Evolutionary conservation across 306 rosid species (phyloP).

Genomic region (Elaeagnus macrophylla): DNA sequence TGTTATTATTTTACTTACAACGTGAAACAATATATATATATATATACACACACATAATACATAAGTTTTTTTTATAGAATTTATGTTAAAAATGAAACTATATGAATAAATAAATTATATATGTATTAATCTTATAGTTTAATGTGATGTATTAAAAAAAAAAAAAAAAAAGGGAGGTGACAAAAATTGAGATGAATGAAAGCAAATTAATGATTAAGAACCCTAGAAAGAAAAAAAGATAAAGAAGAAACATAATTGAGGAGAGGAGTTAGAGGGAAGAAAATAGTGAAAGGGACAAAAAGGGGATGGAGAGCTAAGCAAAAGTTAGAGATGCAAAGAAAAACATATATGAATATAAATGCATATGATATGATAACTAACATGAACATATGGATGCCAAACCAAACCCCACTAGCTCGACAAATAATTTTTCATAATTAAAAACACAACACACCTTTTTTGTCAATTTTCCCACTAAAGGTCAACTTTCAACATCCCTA

Average conservation of each 20-base stretch:
- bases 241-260: constrained; percentile 11
- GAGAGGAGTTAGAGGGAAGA: neutral
- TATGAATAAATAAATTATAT: no score
- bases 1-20: no score
- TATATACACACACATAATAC: no score
- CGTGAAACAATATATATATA: no score
- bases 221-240: neutral
- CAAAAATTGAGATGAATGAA: constrained; percentile 5
- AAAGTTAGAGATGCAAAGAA: constrained; percentile 18
- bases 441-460: constrained; percentile 36
- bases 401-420: constrained; percentile 42
- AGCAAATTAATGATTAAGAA: neutral
- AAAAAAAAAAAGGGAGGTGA: constrained; percentile 12
- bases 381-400: constrained; percentile 62
- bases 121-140: constrained; percentile 24
- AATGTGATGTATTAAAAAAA: constrained; percentile 26
- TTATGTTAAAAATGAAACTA: no score
- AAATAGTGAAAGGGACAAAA: constrained; percentile 29
- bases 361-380: constrained; percentile 28
- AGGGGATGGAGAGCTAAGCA: constrained; percentile 28
- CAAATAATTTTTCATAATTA: constrained; percentile 42
- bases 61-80: no score
- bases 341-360: neutral
- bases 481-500: constrained; percentile 45
- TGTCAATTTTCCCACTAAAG: constrained; percentile 44